Conservation (phyloP, 2,329 filamentous ascomycete species). For the Aspergillaceae sp. region DNA sequence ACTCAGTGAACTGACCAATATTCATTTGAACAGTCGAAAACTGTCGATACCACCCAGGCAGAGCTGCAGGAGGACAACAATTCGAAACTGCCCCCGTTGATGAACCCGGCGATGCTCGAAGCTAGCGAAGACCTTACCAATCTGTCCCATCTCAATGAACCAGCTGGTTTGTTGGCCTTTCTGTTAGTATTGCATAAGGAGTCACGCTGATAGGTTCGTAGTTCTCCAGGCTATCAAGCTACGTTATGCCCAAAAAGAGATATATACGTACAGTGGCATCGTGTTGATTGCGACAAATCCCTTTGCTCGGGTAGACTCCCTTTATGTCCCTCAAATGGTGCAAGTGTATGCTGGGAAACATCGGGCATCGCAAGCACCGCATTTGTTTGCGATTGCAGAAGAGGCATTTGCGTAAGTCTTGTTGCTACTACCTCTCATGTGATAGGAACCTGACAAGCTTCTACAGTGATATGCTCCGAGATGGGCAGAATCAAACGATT, state of each 20-base stretch:
- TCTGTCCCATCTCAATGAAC: slow-evolving; percentile 94
- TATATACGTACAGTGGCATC: slow-evolving; percentile 98
- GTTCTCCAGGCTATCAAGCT: slow-evolving; percentile 96
- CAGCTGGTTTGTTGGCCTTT: slow-evolving; percentile 60
- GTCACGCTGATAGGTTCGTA: slow-evolving; percentile 33
- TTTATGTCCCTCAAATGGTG: slow-evolving; percentile 99
- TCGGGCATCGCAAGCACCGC: slow-evolving; percentile 89
- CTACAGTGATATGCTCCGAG: slow-evolving; percentile 84
- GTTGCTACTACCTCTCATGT: slow-evolving; percentile 1
- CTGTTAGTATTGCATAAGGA: slow-evolving; percentile 1
- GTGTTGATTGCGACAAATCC: slow-evolving; percentile 98
- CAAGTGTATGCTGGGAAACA: slow-evolving; percentile 98
- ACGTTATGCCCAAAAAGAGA: slow-evolving; percentile 96
- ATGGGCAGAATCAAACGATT: slow-evolving; percentile 92
- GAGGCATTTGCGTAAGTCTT: slow-evolving; percentile 82
- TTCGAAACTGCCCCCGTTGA: slow-evolving; percentile 74
- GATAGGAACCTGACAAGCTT: slow-evolving; percentile 16
- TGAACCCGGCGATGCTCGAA: slow-evolving; percentile 98
- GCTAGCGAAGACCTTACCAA: slow-evolving; percentile 97
- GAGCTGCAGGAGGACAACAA: slow-evolving; percentile 71
- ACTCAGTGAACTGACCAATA: slow-evolving; percentile 5
- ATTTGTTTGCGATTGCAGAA: slow-evolving; percentile 97
- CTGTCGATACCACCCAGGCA: slow-evolving; percentile 65
- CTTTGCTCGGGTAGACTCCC: slow-evolving; percentile 91
- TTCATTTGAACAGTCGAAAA: slow-evolving; percentile 55